phyloP scores from a whole-genome alignment of 768 basidiomycete genomes.

The Naganishia randhawae region DNA sequence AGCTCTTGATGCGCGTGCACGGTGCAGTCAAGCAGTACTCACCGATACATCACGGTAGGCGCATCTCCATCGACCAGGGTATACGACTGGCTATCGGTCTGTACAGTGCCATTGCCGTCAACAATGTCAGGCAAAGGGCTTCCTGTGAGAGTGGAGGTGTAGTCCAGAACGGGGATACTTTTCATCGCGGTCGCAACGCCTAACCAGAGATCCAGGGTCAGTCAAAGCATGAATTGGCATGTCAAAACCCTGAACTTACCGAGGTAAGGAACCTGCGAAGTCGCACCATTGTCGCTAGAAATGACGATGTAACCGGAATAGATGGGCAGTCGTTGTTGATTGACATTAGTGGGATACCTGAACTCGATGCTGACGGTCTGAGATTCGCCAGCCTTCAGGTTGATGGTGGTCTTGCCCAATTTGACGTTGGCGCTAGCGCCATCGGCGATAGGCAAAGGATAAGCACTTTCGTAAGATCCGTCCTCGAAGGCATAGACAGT shows the following conservation, averaged over 20 bases:
- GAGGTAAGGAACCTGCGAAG: slow-evolving; percentile 44
- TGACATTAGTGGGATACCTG: slow-evolving; percentile 54
- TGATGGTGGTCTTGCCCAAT: slow-evolving; percentile 55
- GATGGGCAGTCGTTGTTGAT: slow-evolving; percentile 57
- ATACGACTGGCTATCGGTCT: slow-evolving; percentile 36
- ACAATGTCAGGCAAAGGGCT: slow-evolving; percentile 38
- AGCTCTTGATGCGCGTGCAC: not conserved
- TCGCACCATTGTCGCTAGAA: slow-evolving; percentile 28
- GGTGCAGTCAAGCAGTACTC: not conserved
- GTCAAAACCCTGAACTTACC: slow-evolving; percentile 26
- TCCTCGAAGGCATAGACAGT: slow-evolving; percentile 41
- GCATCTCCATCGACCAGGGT: slow-evolving; percentile 35
- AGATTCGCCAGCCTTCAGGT: slow-evolving; percentile 48
- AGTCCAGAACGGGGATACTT: slow-evolving; percentile 46
- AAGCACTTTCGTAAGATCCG: slow-evolving; percentile 36
- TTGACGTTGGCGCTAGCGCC: slow-evolving; percentile 52
- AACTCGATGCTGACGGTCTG: slow-evolving; percentile 54
- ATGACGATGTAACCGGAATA: slow-evolving; percentile 61
- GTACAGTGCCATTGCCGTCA: slow-evolving; percentile 29
- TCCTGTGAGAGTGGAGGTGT: slow-evolving; percentile 37
- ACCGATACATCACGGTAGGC: slow-evolving; percentile 45
- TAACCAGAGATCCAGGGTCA: not conserved
- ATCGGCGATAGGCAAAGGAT: slow-evolving; percentile 57
- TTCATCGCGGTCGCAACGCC: slow-evolving; percentile 46
- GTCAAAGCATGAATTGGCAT: not conserved